Evolutionary conservation across 805 yeast species (phyloP).

Genomic region (Pichia thaimueangensis): DNA sequence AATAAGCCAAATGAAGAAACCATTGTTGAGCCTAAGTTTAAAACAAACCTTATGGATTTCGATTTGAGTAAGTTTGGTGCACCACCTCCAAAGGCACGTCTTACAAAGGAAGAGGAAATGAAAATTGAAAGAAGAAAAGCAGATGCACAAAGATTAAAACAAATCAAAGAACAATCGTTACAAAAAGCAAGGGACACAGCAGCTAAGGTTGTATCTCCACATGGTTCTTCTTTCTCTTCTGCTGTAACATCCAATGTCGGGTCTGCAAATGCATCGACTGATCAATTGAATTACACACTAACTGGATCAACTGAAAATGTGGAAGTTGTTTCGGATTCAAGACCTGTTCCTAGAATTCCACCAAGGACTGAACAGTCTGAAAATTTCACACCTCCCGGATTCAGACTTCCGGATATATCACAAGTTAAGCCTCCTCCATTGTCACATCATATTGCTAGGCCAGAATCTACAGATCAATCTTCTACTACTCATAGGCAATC

Average conservation of each 20-base stretch:
- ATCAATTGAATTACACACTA: neutral
- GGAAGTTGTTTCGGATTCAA: neutral
- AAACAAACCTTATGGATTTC: slow-evolving; percentile 28
- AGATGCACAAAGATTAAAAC: slow-evolving; percentile 21
- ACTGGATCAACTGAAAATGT: neutral
- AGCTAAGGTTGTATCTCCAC: neutral
- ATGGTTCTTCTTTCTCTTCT: slow-evolving; percentile 10
- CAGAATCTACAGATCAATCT: neutral
- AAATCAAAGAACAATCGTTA: slow-evolving; percentile 25
- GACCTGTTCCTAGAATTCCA: neutral
- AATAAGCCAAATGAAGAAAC: slow-evolving; percentile 14
- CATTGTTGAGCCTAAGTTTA: slow-evolving; percentile 25
- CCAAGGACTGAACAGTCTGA: neutral
- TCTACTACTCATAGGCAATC: neutral
- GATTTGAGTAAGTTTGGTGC: slow-evolving; percentile 37
- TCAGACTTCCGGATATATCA: neutral
- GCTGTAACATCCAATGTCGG: neutral
- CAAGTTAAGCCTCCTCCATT: neutral
- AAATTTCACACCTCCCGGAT: neutral
- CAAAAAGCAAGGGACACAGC: slow-evolving; percentile 20
- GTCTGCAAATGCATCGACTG: neutral
- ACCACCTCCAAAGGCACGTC: slow-evolving; percentile 39
- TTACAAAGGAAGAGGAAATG: slow-evolving; percentile 20
- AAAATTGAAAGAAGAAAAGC: slow-evolving; percentile 21
- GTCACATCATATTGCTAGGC: neutral